Conservation (phyloP, 2,329 filamentous ascomycete species). For the Monosporascus sp. region DNA sequence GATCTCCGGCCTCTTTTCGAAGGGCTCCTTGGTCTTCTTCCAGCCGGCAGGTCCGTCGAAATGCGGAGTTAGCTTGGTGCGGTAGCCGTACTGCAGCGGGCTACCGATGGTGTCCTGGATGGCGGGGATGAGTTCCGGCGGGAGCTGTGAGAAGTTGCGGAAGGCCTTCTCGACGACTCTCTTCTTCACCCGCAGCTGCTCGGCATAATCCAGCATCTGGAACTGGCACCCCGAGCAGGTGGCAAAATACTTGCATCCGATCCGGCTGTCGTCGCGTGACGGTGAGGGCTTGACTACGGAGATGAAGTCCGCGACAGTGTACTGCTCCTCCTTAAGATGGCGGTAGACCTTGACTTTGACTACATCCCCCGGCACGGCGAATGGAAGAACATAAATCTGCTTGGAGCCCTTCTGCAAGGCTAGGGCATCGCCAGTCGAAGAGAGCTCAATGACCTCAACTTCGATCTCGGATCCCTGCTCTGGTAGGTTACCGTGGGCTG, state of each 20-base stretch:
- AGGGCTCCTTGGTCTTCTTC: conserved; percentile 43
- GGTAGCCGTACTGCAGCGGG: conserved; percentile 86
- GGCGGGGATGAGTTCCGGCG: conserved; percentile 66
- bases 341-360: conserved; percentile 74
- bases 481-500: conserved; percentile 41
- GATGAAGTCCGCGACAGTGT: conserved; percentile 77
- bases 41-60: conserved; percentile 72
- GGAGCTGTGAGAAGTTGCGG: conserved; percentile 80
- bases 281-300: conserved; percentile 68
- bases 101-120: conserved; percentile 84
- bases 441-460: conserved; percentile 73
- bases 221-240: conserved; percentile 91
- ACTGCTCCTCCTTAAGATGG: conserved; percentile 59
- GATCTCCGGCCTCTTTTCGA: conserved; percentile 67
- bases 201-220: conserved; percentile 88
- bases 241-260: conserved; percentile 82
- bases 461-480: conserved; percentile 70
- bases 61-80: conserved; percentile 95
- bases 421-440: conserved; percentile 88
- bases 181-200: conserved; percentile 81
- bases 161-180: conserved; percentile 87
- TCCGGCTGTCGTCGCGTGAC: conserved; percentile 68
- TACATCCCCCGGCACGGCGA: conserved; percentile 78
- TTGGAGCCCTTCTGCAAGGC: conserved; percentile 62
- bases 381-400: conserved; percentile 80